Conservation (phyloP, 2,329 filamentous ascomycete species). For the Metarhizium sp. region DNA sequence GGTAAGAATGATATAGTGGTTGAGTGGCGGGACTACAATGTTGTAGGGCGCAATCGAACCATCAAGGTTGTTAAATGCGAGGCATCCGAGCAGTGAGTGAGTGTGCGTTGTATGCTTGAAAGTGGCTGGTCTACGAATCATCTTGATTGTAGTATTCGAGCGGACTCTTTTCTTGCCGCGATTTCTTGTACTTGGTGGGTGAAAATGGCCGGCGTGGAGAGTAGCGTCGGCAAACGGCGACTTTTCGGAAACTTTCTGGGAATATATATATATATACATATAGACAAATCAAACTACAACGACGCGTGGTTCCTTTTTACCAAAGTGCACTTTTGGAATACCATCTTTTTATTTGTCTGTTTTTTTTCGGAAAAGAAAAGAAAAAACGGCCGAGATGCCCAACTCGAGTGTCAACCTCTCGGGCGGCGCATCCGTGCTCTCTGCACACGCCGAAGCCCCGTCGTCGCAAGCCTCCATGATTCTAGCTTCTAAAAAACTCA, state of each 20-base stretch:
- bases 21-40: background rate
- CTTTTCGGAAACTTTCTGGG: slow-evolving; percentile 15
- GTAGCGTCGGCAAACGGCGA: slow-evolving; percentile 1
- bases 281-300: no score
- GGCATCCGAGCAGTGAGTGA: no score
- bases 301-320: no score
- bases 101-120: background rate
- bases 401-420: background rate
- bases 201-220: no score
- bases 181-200: no score
- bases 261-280: no score
- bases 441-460: slow-evolving; percentile 1
- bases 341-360: no score
- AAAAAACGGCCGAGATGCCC: background rate
- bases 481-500: slow-evolving; percentile 8
- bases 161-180: no score
- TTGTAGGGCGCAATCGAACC: background rate
- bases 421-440: slow-evolving; percentile 6
- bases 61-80: background rate
- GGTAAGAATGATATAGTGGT: background rate
- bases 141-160: no score
- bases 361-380: no score
- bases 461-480: background rate
- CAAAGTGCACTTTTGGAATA: no score
- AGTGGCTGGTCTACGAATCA: no score